Conservation (phyloP, 2,329 filamentous ascomycete genomes). For the Sporothrix inflata region DNA sequence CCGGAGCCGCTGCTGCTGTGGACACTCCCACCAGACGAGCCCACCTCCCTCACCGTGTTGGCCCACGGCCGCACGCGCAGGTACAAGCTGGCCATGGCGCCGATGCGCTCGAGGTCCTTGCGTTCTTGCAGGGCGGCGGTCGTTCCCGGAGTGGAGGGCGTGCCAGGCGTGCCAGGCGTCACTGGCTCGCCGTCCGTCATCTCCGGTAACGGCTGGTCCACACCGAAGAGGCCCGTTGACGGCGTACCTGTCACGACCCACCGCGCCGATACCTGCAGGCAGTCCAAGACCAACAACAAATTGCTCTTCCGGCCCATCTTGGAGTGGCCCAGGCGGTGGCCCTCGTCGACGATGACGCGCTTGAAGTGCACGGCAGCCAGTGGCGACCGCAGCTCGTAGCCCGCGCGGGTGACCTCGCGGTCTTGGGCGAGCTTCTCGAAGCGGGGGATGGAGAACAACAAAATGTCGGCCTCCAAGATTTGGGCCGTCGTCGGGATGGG, state of each 20-base stretch:
- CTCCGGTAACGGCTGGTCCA: slow-evolving; percentile 44
- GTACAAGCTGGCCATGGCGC: slow-evolving; percentile 70
- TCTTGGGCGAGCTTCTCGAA: slow-evolving; percentile 67
- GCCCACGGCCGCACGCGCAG: slow-evolving; percentile 80
- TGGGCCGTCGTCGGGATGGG: slow-evolving; percentile 60
- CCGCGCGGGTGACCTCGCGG: slow-evolving; percentile 42
- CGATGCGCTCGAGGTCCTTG: slow-evolving; percentile 67
- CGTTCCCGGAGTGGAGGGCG: slow-evolving; percentile 37
- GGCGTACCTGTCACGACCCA: slow-evolving; percentile 95
- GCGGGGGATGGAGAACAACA: slow-evolving; percentile 74
- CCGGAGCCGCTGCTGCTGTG: background rate
- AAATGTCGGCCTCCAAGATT: slow-evolving; percentile 70
- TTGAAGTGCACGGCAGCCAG: slow-evolving; percentile 79
- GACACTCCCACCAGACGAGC: slow-evolving; percentile 34
- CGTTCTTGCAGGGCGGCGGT: slow-evolving; percentile 55
- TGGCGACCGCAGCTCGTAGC: slow-evolving; percentile 50
- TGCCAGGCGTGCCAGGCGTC: no score
- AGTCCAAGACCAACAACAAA: slow-evolving; percentile 55
- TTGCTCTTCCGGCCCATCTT: slow-evolving; percentile 59
- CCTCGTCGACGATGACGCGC: slow-evolving; percentile 88
- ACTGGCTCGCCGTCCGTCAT: background rate
- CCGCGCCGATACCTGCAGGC: slow-evolving; percentile 67
- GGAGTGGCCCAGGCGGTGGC: slow-evolving; percentile 77
- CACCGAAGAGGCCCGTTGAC: slow-evolving; percentile 78
- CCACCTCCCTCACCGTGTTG: slow-evolving; percentile 53